These are phyloP conservation scores for Grosmannia huntii DNA, from an alignment of 2,329 filamentous ascomycete species.

Conservation along the genomic window DNA sequence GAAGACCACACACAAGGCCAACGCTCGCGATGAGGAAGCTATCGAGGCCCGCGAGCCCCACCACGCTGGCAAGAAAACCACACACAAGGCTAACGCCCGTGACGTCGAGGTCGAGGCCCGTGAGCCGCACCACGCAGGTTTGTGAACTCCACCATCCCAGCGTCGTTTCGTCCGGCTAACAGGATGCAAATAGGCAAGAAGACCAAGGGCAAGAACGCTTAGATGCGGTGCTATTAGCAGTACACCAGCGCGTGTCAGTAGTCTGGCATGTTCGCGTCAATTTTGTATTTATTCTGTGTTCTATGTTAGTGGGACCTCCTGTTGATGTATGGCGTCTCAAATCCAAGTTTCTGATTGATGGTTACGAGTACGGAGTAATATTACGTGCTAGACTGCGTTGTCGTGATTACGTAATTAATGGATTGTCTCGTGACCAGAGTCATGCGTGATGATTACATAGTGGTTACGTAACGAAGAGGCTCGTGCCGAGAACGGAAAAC, in stretches of 20 bases:
- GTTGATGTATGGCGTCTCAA: background rate
- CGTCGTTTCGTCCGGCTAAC: background rate
- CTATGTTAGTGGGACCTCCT: background rate
- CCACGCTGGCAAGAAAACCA: conserved; percentile 10
- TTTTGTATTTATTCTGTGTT: background rate
- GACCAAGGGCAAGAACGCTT: conserved; percentile 6
- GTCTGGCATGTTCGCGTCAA: background rate
- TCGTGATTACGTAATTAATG: too few species aligned
- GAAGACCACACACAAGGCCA: conserved; percentile 5
- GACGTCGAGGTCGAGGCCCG: conserved; percentile 4
- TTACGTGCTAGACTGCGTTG: too few species aligned
- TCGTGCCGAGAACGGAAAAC: too few species aligned
- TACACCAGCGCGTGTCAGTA: background rate
- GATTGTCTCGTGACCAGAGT: too few species aligned
- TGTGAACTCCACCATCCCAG: conserved; percentile 8
- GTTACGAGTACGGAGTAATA: too few species aligned
- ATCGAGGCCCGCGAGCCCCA: conserved; percentile 11
- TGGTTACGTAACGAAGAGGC: too few species aligned
- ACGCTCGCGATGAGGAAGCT: background rate
- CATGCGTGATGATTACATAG: too few species aligned
- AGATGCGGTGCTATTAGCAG: background rate
- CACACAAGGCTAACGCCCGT: background rate
- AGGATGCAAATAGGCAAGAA: background rate
- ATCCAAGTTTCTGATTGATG: background rate
- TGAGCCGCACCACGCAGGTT: conserved; percentile 9